Conservation (phyloP, 768 basidiomycete genomes). For the Tulasnella sp. region DNA sequence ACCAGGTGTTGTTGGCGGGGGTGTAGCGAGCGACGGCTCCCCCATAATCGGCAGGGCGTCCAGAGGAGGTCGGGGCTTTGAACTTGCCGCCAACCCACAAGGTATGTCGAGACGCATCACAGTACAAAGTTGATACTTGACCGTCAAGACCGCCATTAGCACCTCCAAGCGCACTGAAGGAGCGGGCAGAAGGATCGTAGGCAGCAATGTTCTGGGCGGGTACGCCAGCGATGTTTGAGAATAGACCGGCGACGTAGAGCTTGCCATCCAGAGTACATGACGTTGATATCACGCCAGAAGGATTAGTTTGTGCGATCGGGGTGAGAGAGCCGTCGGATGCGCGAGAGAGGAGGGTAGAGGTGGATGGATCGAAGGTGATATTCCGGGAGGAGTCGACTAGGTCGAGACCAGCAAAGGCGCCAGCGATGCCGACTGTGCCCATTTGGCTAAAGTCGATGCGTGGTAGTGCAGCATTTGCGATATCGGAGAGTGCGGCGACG, state of each 20-base stretch:
- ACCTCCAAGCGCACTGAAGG: slow-evolving; percentile 47
- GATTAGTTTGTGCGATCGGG: slow-evolving; percentile 61
- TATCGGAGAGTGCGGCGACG: not conserved
- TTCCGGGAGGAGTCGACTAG: slow-evolving; percentile 42
- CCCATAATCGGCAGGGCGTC: slow-evolving; percentile 19
- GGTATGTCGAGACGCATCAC: slow-evolving; percentile 50
- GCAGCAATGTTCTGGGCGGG: slow-evolving; percentile 62
- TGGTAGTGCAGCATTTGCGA: slow-evolving; percentile 32
- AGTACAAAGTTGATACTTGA: slow-evolving; percentile 58
- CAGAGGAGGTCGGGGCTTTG: slow-evolving; percentile 20
- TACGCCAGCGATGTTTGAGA: slow-evolving; percentile 53
- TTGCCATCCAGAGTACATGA: slow-evolving; percentile 56
- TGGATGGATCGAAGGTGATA: slow-evolving; percentile 52
- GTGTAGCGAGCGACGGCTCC: slow-evolving; percentile 56
- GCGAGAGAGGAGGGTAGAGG: slow-evolving; percentile 59
- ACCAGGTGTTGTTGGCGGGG: slow-evolving; percentile 52
- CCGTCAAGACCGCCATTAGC: slow-evolving; percentile 56
- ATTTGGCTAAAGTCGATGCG: slow-evolving; percentile 65
- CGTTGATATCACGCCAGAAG: slow-evolving; percentile 63
- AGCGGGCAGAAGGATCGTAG: slow-evolving; percentile 46
- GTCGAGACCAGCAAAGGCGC: slow-evolving; percentile 79
- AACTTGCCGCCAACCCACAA: slow-evolving; percentile 75
- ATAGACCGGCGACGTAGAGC: slow-evolving; percentile 75
- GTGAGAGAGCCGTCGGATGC: slow-evolving; percentile 51
- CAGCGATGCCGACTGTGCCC: slow-evolving; percentile 82